Percentiles rank a stretch among this genome's conserved stretches.
These are phyloP conservation scores for Urochloa ruziziensis DNA, from an alignment of 176 grass and related monocot species.

Conservation along the genomic window DNA sequence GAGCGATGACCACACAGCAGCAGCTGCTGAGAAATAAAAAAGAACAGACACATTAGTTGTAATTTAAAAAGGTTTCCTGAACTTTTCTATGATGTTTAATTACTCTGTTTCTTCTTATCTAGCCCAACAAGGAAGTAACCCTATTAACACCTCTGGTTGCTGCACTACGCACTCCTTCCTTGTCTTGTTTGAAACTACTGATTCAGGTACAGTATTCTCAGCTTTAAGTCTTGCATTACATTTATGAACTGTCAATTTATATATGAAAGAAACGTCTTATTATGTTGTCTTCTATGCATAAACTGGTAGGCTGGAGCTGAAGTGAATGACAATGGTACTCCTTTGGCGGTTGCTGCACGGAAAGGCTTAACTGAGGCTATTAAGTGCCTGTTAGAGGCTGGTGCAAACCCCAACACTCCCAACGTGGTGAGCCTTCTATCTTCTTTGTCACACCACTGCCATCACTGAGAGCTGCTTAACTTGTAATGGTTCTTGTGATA, in stretches of 20 bases:
- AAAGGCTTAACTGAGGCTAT: slow-evolving; percentile 27
- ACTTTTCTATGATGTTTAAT: neutral
- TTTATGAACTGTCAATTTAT: neutral
- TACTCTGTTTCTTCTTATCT: neutral
- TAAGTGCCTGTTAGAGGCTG: slow-evolving; percentile 26
- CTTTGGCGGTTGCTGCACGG: neutral
- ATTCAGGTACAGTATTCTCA: slow-evolving; percentile 21
- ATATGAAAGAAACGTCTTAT: neutral
- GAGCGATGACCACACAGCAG: neutral
- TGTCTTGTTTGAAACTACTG: slow-evolving; percentile 33
- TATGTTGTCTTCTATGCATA: neutral
- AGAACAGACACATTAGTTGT: neutral
- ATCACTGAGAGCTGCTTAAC: neutral
- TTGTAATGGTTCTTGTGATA: neutral
- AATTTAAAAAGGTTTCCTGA: neutral
- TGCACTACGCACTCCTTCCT: neutral
- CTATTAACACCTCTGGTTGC: neutral
- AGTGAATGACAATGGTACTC: neutral
- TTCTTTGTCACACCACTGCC: neutral
- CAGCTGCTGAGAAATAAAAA: neutral
- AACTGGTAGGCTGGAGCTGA: slow-evolving; percentile 34
- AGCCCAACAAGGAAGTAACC: neutral
- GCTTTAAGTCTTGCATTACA: neutral
- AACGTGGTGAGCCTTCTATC: neutral
- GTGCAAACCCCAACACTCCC: slow-evolving; percentile 22